Base-by-base conservation (phyloP, 2,329 filamentous ascomycete genomes). In the Tothia fuscella region DNA sequence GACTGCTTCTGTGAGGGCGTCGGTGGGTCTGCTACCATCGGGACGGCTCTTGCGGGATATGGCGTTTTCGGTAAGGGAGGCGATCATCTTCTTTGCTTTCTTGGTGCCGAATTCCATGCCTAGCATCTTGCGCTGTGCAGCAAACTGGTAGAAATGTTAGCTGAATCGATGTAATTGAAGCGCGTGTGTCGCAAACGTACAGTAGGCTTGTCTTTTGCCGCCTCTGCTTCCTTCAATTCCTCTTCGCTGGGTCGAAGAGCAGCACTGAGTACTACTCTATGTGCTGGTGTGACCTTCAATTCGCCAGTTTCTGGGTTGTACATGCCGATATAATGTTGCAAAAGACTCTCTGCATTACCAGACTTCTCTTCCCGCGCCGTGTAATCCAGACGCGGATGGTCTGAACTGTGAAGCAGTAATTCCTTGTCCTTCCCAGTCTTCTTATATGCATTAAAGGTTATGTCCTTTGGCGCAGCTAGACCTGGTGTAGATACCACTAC, bases 101-200 rank as follows among this genome's bases (percentile, higher is more conserved):
- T 84, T 87, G 20, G 83, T 89, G 57, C 85, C 85, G 53, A 93
- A 93, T 24, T 80, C 77, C 51, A 82, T 72, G 30, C 82, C 82
- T 10, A 93, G 75, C 2, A 79, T 74, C 51, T 77, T 79, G 50
- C 74, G 75, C 54, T 74, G 72, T n/a, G 21, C 80, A 73, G 51
- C 71, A 64, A 53, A 71, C 72, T n/a, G n/a, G n/a, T n/a, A n/a
- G n/a, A 10, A 10, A 29, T 14, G 26, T 10, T 29, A 10, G 26
- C 26, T 14, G n/a, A n/a, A 5, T 19, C 49, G 48, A n/a, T n/a
- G n/a, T n/a, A n/a, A n/a, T n/a, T n/a, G n/a, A 34, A 7, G 7
- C 14, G 48, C 46, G 12, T 35, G 21, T 29, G 30, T 34, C 39
- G 14, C 22, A 37, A 32, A 21, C 25, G 24, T 13, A 32, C 19